Conservation (phyloP, 257 asterid genomes). For the Verbascum thapsus region DNA sequence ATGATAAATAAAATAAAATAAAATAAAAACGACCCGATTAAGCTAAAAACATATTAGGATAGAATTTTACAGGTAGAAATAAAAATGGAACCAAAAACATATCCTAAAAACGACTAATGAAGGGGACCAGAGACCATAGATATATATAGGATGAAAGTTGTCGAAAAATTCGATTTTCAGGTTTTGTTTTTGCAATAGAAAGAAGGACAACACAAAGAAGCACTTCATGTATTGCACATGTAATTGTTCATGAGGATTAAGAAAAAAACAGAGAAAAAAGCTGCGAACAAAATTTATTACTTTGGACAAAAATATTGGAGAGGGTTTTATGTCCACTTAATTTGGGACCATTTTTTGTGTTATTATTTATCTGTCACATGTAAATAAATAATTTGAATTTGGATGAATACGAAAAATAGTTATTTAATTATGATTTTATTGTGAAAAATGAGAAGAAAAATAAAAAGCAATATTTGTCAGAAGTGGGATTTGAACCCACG, state of each 20-base stretch:
- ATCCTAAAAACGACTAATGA: too few relatives aligned
- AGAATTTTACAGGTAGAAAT: too few relatives aligned
- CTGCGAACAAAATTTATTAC: neutral
- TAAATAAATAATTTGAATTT: neutral
- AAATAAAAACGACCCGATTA: too few relatives aligned
- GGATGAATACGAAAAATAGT: neutral
- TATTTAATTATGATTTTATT: neutral
- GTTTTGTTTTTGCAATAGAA: slow-evolving; percentile 33
- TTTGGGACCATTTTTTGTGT: slow-evolving; percentile 36
- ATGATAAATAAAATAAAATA: too few relatives aligned
- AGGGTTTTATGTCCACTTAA: slow-evolving; percentile 22
- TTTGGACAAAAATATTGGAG: neutral
- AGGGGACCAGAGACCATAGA: slow-evolving; percentile 67
- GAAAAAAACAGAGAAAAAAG: neutral
- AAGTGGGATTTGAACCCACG: slow-evolving; percentile 70
- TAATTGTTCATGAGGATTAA: slow-evolving; percentile 15
- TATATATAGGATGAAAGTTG: slow-evolving; percentile 40
- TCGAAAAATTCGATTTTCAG: slow-evolving; percentile 36
- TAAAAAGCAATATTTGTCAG: slow-evolving; percentile 42
- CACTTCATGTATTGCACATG: slow-evolving; percentile 39
- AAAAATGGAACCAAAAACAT: too few relatives aligned
- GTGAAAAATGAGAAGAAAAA: neutral
- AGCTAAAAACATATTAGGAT: too few relatives aligned
- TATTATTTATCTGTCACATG: slow-evolving; percentile 17
- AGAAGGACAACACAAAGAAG: slow-evolving; percentile 35